These are phyloP conservation scores for Lathyrus oleraceus DNA, from an alignment of 306 rosid species.

Conservation along the genomic window DNA sequence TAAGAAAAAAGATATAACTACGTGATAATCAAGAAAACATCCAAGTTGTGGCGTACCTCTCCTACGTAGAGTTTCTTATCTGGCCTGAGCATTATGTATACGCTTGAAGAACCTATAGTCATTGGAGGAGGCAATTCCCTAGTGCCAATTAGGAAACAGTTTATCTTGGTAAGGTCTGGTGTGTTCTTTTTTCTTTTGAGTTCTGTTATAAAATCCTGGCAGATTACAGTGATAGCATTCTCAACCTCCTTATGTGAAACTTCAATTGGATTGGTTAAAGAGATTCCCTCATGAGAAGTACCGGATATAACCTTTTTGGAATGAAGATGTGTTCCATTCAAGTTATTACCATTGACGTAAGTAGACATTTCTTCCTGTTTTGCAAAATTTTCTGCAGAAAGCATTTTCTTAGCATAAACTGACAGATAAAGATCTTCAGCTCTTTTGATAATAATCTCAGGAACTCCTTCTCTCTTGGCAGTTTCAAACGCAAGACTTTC, in stretches of 20 bases:
- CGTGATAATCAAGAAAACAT: constrained; percentile 3
- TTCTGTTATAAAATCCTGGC: constrained; percentile 69
- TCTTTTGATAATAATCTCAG: constrained; percentile 69
- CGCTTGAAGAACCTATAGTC: constrained; percentile 84
- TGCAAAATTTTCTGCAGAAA: constrained; percentile 35
- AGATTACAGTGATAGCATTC: constrained; percentile 60
- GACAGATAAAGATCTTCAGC: constrained; percentile 74
- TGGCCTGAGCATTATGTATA: constrained; percentile 78
- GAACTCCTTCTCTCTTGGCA: constrained; percentile 78
- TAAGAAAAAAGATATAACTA: constrained; percentile 6
- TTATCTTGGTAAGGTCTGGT: constrained; percentile 43
- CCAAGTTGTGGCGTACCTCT: constrained; percentile 56
- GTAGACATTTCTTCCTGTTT: constrained; percentile 45
- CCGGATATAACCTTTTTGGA: constrained; percentile 17
- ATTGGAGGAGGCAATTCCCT: constrained; percentile 92
- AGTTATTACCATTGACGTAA: constrained; percentile 36
- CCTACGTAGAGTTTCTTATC: constrained; percentile 79
- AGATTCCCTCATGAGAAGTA: constrained; percentile 35
- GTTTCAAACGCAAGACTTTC: constrained; percentile 99
- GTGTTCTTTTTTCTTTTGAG: constrained; percentile 39
- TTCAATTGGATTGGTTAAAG: constrained; percentile 40
- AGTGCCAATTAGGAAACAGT: constrained; percentile 56
- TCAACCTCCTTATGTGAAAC: constrained; percentile 55
- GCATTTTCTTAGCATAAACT: constrained; percentile 49
- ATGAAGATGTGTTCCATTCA: constrained; percentile 39